These are phyloP conservation scores for Puccinia polysora DNA, from an alignment of 1,284 basidiomycete species.

Conservation along the genomic window DNA sequence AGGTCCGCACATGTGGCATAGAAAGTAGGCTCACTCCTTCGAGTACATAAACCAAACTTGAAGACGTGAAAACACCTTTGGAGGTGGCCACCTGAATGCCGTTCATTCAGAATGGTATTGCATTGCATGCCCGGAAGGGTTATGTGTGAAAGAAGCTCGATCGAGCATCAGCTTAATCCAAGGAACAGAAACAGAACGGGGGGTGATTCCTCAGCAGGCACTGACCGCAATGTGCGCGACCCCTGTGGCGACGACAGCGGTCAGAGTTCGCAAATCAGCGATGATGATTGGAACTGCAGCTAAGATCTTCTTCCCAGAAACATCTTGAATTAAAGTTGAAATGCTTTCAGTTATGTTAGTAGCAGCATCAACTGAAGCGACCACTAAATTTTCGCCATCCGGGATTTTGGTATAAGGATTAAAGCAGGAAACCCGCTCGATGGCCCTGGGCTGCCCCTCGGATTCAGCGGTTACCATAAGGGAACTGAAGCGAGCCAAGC, in stretches of 20 bases:
- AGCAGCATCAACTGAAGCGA: conserved; percentile 25
- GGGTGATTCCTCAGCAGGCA: background rate
- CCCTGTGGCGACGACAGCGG: conserved; percentile 16
- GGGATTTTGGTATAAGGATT: conserved; percentile 24
- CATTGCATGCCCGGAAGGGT: background rate
- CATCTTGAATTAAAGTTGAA: conserved; percentile 4
- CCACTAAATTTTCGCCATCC: conserved; percentile 8
- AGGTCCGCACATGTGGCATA: no score
- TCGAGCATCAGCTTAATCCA: background rate
- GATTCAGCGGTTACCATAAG: background rate
- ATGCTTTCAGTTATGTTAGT: conserved; percentile 16
- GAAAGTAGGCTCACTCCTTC: background rate
- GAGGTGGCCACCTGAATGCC: background rate
- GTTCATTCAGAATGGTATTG: background rate
- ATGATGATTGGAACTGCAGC: conserved; percentile 21
- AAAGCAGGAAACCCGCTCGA: background rate
- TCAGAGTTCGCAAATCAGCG: conserved; percentile 22
- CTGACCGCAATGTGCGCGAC: conserved; percentile 27
- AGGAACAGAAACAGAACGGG: background rate
- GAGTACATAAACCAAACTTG: conserved; percentile 3
- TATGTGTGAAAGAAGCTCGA: background rate
- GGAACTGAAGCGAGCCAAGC: conserved; percentile 3
- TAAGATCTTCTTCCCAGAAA: conserved; percentile 12
- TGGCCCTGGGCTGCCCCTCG: conserved; percentile 4
- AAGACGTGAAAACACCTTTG: conserved; percentile 10